Evolutionary conservation across 2,329 filamentous ascomycete species (phyloP), one percentile per base, ranked within the genome.

Genomic region (Colletotrichum sp.): DNA sequence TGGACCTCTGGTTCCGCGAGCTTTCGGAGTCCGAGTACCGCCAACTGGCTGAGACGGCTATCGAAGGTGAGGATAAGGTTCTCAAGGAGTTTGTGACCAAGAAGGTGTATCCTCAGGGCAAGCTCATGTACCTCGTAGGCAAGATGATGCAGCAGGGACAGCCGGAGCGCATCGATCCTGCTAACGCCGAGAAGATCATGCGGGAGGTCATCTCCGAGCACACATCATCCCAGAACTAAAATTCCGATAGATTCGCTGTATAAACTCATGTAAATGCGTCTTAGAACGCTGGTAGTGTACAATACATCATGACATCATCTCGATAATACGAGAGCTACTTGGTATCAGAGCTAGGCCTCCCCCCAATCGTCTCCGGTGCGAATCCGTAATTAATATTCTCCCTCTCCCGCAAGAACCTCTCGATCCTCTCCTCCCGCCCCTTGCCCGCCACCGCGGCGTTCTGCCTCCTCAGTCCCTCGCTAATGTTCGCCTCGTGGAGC

Each of bases 351-450:
- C 32, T 49, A 15, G 68, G 32, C 49, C 71, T 55, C 6, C 55
- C 60, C 13, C 75, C 76, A 16, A 77, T 39, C 59, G 59, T 75
- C 60, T 55, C 39, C 26, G 85, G 83, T 67, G 78, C 76, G 62
- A 83, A 86, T 2, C 81, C 80, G 71, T 81, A 86, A 13, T 80
- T 71, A 18, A 83, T 60, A 49, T 85, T 86, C 79, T 97, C 94
- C 78, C 95, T 89, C 75, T 94, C 92, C 80, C 92, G 91, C 75
- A 99, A 79, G 81, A 99, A 99, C 71, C 87, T 92, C 79, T 95
- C 91, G 52, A 99, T 93, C 68, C 95, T 89, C 80, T 93, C 92
- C 77, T 94, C 90, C 70, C 90, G 88, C 80, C 85, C 86, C 82
- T 90, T 82, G 49, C 89, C 85, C 67, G 89, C 87, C 76, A 89